These are phyloP conservation scores for Tubosaeta brunneosetosa DNA, from an alignment of 768 basidiomycete genomes.

Conservation along the genomic window DNA sequence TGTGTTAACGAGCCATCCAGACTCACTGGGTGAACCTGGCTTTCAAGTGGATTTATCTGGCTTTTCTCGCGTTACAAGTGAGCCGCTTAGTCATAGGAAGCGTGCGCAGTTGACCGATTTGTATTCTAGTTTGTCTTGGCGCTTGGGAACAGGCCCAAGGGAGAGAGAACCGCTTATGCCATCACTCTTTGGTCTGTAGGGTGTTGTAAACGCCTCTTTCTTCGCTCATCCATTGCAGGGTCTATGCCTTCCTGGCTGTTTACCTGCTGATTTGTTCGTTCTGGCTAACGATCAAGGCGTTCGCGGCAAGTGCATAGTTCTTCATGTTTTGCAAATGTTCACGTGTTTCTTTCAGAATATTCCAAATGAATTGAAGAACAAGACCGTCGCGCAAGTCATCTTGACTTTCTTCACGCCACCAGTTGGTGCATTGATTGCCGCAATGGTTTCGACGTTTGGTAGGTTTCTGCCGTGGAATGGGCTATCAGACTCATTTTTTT, in stretches of 20 bases:
- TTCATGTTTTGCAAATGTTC: background rate
- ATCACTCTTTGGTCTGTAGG: conserved; percentile 61
- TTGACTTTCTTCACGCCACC: conserved; percentile 66
- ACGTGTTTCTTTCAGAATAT: conserved; percentile 40
- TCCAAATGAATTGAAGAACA: conserved; percentile 45
- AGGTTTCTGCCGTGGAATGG: conserved; percentile 14
- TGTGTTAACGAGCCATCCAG: conserved; percentile 24
- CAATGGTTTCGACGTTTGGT: conserved; percentile 87
- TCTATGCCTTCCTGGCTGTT: conserved; percentile 76
- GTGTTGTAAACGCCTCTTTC: background rate
- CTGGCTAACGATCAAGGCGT: conserved; percentile 76
- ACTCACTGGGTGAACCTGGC: conserved; percentile 85
- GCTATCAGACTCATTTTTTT: conserved; percentile 7
- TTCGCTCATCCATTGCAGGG: conserved; percentile 40
- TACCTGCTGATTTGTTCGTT: conserved; percentile 88
- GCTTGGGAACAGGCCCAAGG: conserved; percentile 82
- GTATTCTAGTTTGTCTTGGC: conserved; percentile 57
- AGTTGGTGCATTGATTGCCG: conserved; percentile 77
- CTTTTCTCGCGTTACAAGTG: conserved; percentile 76
- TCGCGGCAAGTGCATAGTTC: conserved; percentile 45
- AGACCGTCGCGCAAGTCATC: conserved; percentile 48
- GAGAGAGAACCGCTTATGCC: conserved; percentile 70
- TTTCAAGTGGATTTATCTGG: conserved; percentile 84
- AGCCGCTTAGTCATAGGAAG: conserved; percentile 2
- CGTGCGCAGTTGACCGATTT: background rate